phyloP scores from a whole-genome alignment of 371 early-diverging fungal genomes.

The Gilbertella persicaria region DNA sequence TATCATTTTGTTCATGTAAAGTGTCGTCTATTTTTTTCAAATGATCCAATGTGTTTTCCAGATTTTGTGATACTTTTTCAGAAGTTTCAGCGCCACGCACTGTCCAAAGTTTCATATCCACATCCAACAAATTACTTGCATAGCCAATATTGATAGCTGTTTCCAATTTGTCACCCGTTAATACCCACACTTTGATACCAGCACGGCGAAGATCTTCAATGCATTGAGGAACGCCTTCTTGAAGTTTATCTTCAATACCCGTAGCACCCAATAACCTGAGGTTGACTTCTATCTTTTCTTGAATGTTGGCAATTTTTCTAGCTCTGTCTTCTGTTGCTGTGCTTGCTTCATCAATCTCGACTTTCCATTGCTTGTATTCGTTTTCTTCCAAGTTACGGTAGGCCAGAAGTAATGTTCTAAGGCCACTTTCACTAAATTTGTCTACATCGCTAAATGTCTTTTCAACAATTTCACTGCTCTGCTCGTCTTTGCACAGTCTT shows the following conservation, averaged over 20 bases:
- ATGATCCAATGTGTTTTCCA: slow-evolving; percentile 36
- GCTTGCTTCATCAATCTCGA: slow-evolving; percentile 70
- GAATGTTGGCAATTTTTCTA: slow-evolving; percentile 66
- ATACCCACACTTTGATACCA: slow-evolving; percentile 98
- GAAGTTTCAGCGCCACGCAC: slow-evolving; percentile 54
- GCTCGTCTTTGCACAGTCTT: slow-evolving; percentile 51
- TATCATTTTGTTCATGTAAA: slow-evolving; percentile 4
- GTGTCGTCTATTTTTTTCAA: slow-evolving; percentile 7
- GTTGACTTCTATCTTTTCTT: slow-evolving; percentile 79
- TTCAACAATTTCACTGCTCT: slow-evolving; percentile 45
- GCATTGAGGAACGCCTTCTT: slow-evolving; percentile 94
- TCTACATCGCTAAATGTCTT: slow-evolving; percentile 70
- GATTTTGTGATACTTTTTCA: slow-evolving; percentile 43
- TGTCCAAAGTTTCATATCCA: slow-evolving; percentile 73
- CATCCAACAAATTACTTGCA: slow-evolving; percentile 78
- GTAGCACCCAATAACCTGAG: slow-evolving; percentile 91
- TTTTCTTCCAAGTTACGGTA: slow-evolving; percentile 68
- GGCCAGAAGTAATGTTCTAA: slow-evolving; percentile 90
- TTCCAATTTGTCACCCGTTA: slow-evolving; percentile 99
- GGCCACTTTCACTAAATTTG: slow-evolving; percentile 76
- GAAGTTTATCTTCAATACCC: slow-evolving; percentile 98
- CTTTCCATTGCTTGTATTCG: slow-evolving; percentile 71
- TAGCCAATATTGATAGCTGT: slow-evolving; percentile 99
- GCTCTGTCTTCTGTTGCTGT: slow-evolving; percentile 76
- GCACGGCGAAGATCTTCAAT: slow-evolving; percentile 85